A percentile compares a stretch with the other conserved stretches of the same genome.
Conservation (phyloP, 139 green algal genomes). For the Gonium pectorale region DNA sequence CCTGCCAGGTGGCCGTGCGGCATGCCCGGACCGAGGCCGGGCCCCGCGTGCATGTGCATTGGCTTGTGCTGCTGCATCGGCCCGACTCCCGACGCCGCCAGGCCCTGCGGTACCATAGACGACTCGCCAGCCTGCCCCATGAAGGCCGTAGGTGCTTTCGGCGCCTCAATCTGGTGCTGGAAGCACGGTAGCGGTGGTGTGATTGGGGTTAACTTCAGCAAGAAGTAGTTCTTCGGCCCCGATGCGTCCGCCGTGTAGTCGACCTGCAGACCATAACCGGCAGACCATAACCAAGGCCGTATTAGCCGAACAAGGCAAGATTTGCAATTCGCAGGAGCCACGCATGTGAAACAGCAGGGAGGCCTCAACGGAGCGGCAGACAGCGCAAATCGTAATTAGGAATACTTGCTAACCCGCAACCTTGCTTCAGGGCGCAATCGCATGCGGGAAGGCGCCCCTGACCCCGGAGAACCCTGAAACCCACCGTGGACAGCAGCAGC, state of each 20-base stretch:
- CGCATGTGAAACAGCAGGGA: no score
- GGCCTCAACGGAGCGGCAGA: no score
- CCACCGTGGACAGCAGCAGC: conserved; percentile 40
- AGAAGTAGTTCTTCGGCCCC: conserved; percentile 23
- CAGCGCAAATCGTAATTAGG: no score
- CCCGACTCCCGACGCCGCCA: not conserved
- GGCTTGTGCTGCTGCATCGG: not conserved
- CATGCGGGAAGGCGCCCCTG: no score
- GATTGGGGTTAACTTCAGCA: conserved; percentile 38
- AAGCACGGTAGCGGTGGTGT: conserved; percentile 44
- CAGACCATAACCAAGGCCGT: no score
- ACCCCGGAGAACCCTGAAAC: not conserved
- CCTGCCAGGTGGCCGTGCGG: not conserved
- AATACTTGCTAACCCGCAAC: no score
- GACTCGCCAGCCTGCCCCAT: not conserved
- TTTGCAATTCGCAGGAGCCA: no score
- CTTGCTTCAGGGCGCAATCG: no score
- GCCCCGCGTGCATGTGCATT: not conserved
- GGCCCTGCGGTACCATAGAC: not conserved
- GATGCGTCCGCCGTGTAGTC: conserved; percentile 34
- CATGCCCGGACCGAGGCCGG: not conserved
- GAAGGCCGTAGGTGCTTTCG: not conserved
- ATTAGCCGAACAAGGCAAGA: no score
- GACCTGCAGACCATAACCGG: not conserved
- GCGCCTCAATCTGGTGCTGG: conserved; percentile 43